Conservation (phyloP, 2,329 filamentous ascomycete species). For the Dichotomopilus funicola region DNA sequence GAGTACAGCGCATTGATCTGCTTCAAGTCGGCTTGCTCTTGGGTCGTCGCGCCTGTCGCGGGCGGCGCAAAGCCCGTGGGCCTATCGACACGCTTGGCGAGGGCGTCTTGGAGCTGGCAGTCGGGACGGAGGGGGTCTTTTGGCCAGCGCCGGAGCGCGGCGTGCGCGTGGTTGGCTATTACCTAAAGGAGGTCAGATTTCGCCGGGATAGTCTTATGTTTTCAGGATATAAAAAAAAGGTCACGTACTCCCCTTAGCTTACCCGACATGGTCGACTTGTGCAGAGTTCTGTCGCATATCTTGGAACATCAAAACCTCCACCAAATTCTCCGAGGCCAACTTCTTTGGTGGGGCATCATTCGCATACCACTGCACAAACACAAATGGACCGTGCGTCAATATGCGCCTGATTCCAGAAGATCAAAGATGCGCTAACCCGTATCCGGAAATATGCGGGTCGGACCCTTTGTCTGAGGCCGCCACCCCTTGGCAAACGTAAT, state of each 20-base stretch:
- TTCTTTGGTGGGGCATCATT: too few species aligned
- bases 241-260: slow-evolving; percentile 16
- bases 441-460: background rate
- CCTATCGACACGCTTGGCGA: slow-evolving; percentile 40
- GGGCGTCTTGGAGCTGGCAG: slow-evolving; percentile 53
- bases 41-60: slow-evolving; percentile 15
- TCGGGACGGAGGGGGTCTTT: slow-evolving; percentile 57
- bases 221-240: too few species aligned
- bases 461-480: slow-evolving; percentile 5
- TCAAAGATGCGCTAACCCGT: too few species aligned
- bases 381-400: too few species aligned
- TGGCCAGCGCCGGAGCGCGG: slow-evolving; percentile 54
- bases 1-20: slow-evolving; percentile 56
- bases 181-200: slow-evolving; percentile 27
- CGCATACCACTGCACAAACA: too few species aligned
- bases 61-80: slow-evolving; percentile 27
- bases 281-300: too few species aligned
- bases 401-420: too few species aligned
- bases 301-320: too few species aligned
- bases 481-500: slow-evolving; percentile 1
- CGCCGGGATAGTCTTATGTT: too few species aligned
- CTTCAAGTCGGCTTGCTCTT: slow-evolving; percentile 44
- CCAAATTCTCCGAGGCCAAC: too few species aligned
- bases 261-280: slow-evolving; percentile 14
- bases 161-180: slow-evolving; percentile 42